A percentile compares a stretch with the other conserved stretches of the same genome.
Evolutionary conservation across 2,329 filamentous ascomycete species (phyloP).

Genomic region (Pyrenochaeta sp.): DNA sequence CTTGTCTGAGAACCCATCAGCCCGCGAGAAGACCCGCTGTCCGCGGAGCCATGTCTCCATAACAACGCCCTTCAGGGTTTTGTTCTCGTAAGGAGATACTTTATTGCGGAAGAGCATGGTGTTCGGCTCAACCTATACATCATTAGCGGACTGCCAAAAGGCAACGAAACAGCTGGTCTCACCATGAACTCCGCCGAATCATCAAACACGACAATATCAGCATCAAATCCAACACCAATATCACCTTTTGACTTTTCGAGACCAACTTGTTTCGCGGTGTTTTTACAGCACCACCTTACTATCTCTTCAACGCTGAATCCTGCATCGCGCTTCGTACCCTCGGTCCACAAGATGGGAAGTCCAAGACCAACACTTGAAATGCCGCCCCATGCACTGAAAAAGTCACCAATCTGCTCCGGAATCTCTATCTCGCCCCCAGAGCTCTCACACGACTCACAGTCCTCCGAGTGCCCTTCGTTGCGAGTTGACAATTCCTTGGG

Average conservation of each 20-base stretch:
- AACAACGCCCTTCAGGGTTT: constrained; percentile 78
- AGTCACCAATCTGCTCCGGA: constrained; percentile 72
- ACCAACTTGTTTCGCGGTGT: constrained; percentile 89
- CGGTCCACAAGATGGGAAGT: constrained; percentile 87
- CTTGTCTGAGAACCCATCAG: constrained; percentile 70
- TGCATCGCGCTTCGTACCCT: constrained; percentile 68
- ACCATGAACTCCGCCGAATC: constrained; percentile 81
- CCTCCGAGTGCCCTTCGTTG: constrained; percentile 46
- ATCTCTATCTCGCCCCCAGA: constrained; percentile 46
- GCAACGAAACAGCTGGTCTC: constrained; percentile 36
- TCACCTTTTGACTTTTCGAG: constrained; percentile 83
- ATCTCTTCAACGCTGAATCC: constrained; percentile 75
- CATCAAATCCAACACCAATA: constrained; percentile 82
- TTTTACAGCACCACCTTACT: constrained; percentile 83
- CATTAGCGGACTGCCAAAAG: background rate
- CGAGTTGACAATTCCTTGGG: constrained; percentile 50
- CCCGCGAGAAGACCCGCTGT: constrained; percentile 74
- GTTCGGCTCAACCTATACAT: constrained; percentile 57
- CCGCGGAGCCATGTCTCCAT: constrained; percentile 87
- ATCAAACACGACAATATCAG: constrained; percentile 92
- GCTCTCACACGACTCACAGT: constrained; percentile 43
- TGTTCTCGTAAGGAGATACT: constrained; percentile 88
- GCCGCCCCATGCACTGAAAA: constrained; percentile 96
- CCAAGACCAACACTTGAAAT: constrained; percentile 94
- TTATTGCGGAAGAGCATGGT: constrained; percentile 97